Evolutionary conservation across 495 filamentous ascomycete genomes (phyloP), one percentile per base, ranked within the genome.

Genomic region (Tuber umbilicatum): DNA sequence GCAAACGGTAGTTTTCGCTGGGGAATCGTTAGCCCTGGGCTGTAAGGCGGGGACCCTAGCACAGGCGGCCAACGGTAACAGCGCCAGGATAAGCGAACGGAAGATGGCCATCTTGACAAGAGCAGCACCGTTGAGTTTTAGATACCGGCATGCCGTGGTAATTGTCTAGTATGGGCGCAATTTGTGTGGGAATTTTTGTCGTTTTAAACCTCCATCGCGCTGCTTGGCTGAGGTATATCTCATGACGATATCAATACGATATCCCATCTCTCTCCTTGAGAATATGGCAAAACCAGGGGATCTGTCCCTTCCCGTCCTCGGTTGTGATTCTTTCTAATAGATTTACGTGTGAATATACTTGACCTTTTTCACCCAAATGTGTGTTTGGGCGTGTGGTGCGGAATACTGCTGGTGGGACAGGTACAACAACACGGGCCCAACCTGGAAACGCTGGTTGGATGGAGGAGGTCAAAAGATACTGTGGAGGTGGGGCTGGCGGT

Each of bases 1-100:
- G 81, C 92, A 94, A 47, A 85, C 87, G 19, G 88, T 88, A 31
- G 27, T 69, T 31, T 42, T 37, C 47, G 38, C 38, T 23, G 42
- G 41, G 23, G 23, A 16, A n/a, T 55, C 47, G 23, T 72, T 37
- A 14, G 35, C 67, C 23, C 41, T 43, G 2, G 50, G 40, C 31
- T 78, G 70, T 23, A 37, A 39, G 38, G 73, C 35, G 12, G 75
- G 73, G 10, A 78, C 55, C n/a, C 27, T 17, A 16, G 71, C 75
- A 69, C 72, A 72, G 19, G 69, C 68, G 68, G 71, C 42, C 45
- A 78, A 69, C 35, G 71, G 69, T 42, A 78, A 43, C 12, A 78
- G 45, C 39, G 71, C 77, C 37, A 78, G 42, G 21, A 69, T 75
- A 38, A 78, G 69, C 43, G 50, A 47, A 16, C 69, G 55, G 41